These are phyloP conservation scores for Lithocarpus polystachyus DNA, from an alignment of 306 rosid species.

Conservation along the genomic window DNA sequence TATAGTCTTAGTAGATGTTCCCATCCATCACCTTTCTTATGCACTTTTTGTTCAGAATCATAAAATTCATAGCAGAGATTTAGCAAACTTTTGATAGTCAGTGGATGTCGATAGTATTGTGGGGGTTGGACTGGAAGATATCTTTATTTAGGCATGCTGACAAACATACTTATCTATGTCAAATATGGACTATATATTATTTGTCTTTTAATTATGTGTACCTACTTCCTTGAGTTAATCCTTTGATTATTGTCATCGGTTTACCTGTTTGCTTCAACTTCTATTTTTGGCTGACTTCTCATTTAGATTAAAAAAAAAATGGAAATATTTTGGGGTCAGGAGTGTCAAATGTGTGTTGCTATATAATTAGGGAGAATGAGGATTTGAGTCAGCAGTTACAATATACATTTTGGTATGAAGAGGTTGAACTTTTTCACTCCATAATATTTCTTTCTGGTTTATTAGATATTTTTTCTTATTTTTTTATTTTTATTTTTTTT, in stretches of 20 bases:
- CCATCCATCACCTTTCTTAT: background rate
- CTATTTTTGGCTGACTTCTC: background rate
- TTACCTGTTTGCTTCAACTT: background rate
- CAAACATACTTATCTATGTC: background rate
- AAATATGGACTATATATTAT: background rate
- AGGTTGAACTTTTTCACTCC: background rate
- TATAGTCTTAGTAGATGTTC: background rate
- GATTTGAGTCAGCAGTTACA: background rate
- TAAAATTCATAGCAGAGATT: background rate
- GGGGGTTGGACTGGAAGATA: background rate
- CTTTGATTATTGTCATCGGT: background rate
- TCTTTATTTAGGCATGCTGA: background rate
- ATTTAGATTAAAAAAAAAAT: background rate
- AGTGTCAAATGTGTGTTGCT: background rate
- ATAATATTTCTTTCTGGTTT: background rate
- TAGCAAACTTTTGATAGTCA: background rate
- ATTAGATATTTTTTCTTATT: too few species aligned
- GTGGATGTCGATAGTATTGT: background rate
- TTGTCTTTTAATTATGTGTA: background rate
- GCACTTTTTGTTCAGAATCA: background rate
- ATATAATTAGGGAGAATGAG: background rate
- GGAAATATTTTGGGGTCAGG: background rate
- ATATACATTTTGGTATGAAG: background rate
- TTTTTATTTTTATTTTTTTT: too few species aligned
- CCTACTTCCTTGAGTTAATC: background rate